A percentile compares a stretch with the other conserved stretches of the same genome.
phyloP scores from a whole-genome alignment of 2,329 filamentous ascomycete species.

The Blumeria hordei region DNA sequence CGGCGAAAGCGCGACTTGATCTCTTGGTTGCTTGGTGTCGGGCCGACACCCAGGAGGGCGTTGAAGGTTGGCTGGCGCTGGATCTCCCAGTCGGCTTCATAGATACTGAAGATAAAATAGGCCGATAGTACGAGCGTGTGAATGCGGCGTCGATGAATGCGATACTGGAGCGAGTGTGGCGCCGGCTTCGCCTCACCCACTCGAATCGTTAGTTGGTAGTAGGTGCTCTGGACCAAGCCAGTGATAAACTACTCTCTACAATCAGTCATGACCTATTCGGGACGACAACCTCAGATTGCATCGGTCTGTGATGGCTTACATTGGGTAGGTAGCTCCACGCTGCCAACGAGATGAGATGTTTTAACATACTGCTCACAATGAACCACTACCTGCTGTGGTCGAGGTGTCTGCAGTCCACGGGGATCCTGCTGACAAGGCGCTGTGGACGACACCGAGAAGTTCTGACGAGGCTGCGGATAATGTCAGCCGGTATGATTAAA shows the following conservation, averaged over 20 bases:
- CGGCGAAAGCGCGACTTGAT: conserved; percentile 72
- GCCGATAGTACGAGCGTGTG: conserved; percentile 58
- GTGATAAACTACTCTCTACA: conserved; percentile 39
- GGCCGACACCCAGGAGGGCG: conserved; percentile 44
- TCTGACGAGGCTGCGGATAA: too few species aligned
- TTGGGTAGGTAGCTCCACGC: conserved; percentile 39
- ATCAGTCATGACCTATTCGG: conserved; percentile 2
- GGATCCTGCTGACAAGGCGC: too few species aligned
- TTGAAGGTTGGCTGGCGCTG: conserved; percentile 55
- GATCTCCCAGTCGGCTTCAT: conserved; percentile 70
- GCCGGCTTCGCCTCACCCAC: conserved; percentile 63
- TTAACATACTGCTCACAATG: background rate
- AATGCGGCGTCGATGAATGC: conserved; percentile 56
- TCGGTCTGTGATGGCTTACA: conserved; percentile 17
- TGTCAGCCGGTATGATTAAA: too few species aligned
- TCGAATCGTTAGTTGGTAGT: conserved; percentile 72
- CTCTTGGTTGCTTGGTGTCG: conserved; percentile 44
- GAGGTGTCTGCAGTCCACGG: too few species aligned
- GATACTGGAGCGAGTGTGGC: conserved; percentile 42
- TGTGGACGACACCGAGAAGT: too few species aligned
- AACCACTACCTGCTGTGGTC: too few species aligned
- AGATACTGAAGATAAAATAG: conserved; percentile 81
- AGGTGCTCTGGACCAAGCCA: conserved; percentile 51
- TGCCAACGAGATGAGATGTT: conserved; percentile 24
- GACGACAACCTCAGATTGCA: background rate